These are phyloP conservation scores for Lophiostoma macrostomum DNA, from an alignment of 495 filamentous ascomycete genomes.

Conservation along the genomic window DNA sequence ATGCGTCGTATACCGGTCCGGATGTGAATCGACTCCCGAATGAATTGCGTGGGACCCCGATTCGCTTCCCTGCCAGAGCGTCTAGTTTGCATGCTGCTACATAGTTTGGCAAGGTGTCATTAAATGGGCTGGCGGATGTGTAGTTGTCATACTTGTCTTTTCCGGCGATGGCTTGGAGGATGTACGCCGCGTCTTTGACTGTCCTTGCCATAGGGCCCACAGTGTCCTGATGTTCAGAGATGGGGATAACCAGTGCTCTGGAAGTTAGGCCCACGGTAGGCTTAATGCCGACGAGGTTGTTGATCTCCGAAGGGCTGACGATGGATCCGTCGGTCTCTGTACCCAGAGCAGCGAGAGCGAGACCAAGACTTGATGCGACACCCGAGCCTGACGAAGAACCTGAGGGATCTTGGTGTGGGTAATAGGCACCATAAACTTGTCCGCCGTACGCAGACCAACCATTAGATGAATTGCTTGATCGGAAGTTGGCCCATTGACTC, in stretches of 20 bases:
- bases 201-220: conserved; percentile 63
- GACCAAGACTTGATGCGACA: conserved; percentile 49
- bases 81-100: conserved; percentile 50
- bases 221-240: conserved; percentile 61
- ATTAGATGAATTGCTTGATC: conserved; percentile 49
- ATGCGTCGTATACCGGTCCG: conserved; percentile 43
- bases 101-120: conserved; percentile 47
- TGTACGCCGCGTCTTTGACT: conserved; percentile 64
- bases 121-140: conserved; percentile 51
- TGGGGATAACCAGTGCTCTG: conserved; percentile 59
- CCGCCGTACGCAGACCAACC: conserved; percentile 57
- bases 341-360: conserved; percentile 50
- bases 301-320: conserved; percentile 38
- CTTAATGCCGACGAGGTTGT: conserved; percentile 56
- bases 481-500: conserved; percentile 55
- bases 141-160: conserved; percentile 52
- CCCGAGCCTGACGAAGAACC: conserved; percentile 55
- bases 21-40: conserved; percentile 22
- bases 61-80: conserved; percentile 48
- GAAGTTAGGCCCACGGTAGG: conserved; percentile 69
- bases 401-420: conserved; percentile 51
- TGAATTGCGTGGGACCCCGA: conserved; percentile 53
- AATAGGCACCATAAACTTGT: conserved; percentile 51
- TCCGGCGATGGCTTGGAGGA: conserved; percentile 62
- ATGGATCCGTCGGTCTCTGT: conserved; percentile 47